Percentiles rank a stretch among this genome's conserved stretches.
phyloP scores from a whole-genome alignment of 768 basidiomycete species.

The Daedaleopsis sinensis region DNA sequence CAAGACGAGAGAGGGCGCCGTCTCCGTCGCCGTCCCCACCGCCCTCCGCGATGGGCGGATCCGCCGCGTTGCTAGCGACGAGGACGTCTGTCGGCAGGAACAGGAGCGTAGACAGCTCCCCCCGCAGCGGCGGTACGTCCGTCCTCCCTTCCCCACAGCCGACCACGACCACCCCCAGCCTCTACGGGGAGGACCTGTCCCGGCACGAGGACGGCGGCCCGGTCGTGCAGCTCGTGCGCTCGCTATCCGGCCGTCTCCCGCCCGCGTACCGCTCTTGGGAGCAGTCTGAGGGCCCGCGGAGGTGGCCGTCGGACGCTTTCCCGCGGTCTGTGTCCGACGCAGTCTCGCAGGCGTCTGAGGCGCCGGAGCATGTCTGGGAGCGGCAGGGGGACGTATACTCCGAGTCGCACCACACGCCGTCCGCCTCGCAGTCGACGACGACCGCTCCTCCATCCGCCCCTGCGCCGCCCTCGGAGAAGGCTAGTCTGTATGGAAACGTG shows the following conservation, averaged over 20 bases:
- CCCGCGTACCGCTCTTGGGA: slow-evolving; percentile 5
- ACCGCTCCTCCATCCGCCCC: too few relatives aligned
- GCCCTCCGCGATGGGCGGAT: too few relatives aligned
- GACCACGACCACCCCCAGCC: neutral
- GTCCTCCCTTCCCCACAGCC: neutral
- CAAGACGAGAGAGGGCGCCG: neutral
- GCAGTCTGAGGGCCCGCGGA: too few relatives aligned
- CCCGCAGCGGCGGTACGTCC: neutral
- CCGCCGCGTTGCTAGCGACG: too few relatives aligned
- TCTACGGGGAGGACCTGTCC: neutral
- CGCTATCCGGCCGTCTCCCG: neutral
- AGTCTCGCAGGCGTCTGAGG: neutral
- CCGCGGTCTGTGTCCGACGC: neutral
- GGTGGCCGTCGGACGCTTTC: neutral
- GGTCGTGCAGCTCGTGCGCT: neutral
- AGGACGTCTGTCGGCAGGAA: too few relatives aligned
- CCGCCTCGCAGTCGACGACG: too few relatives aligned
- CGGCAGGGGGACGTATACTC: too few relatives aligned
- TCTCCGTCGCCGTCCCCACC: too few relatives aligned
- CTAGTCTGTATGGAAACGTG: too few relatives aligned
- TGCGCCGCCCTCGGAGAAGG: too few relatives aligned
- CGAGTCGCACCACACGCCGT: too few relatives aligned
- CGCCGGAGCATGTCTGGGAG: neutral
- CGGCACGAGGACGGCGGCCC: slow-evolving; percentile 1
- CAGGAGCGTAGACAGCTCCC: neutral